phyloP scores from a whole-genome alignment of 352 stramenopile species.

The Phytophthora podocarpi region DNA sequence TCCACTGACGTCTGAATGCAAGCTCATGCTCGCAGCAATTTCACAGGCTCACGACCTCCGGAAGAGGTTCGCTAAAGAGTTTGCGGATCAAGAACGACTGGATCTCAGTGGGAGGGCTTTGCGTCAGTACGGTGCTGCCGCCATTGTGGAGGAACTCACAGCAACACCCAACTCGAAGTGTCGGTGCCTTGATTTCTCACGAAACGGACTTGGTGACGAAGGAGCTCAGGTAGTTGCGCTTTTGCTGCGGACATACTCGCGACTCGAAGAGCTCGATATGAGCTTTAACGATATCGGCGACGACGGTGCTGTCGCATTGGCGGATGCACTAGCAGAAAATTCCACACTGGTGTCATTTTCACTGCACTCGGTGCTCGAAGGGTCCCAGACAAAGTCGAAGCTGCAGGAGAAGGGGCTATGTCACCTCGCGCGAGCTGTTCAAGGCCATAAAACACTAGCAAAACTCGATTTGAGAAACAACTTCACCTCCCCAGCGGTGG shows the following conservation, averaged over 20 bases:
- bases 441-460: slow-evolving; percentile 41
- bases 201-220: slow-evolving; percentile 64
- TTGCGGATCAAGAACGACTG: slow-evolving; percentile 39
- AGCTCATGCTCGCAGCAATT: slow-evolving; percentile 55
- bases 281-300: slow-evolving; percentile 82
- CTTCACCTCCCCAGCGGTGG: slow-evolving; percentile 33
- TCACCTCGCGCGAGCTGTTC: slow-evolving; percentile 39
- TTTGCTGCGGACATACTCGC: slow-evolving; percentile 40
- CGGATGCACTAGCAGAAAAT: slow-evolving; percentile 51
- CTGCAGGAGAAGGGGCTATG: slow-evolving; percentile 53
- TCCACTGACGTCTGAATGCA: slow-evolving; percentile 49
- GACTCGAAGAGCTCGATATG: slow-evolving; percentile 56
- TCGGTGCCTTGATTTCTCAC: slow-evolving; percentile 49
- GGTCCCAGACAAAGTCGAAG: slow-evolving; percentile 32
- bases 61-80: slow-evolving; percentile 55
- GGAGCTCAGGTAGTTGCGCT: slow-evolving; percentile 50
- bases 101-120: slow-evolving; percentile 49
- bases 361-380: slow-evolving; percentile 51
- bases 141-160: slow-evolving; percentile 48
- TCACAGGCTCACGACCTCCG: slow-evolving; percentile 60
- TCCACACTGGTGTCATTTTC: slow-evolving; percentile 49
- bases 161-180: slow-evolving; percentile 24
- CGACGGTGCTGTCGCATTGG: slow-evolving; percentile 42
- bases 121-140: slow-evolving; percentile 54
- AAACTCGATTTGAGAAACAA: slow-evolving; percentile 65